Base-by-base conservation (phyloP, 1,139 yeast species). In the Suhomyces yuchorum region DNA sequence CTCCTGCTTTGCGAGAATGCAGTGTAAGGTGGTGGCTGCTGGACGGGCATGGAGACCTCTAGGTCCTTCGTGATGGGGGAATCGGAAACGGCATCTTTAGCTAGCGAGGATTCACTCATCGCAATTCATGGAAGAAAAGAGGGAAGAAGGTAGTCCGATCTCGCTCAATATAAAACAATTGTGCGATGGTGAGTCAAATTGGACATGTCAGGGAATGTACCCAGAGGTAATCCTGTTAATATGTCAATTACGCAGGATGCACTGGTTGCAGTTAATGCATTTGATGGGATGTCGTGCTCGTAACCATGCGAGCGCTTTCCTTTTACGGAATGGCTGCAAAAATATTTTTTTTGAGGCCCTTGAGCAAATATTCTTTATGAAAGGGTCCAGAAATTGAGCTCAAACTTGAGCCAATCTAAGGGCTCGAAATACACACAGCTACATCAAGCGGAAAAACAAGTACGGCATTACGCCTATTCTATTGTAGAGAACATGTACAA, bases 1-100 rank as follows among this genome's bases (percentile, higher is more conserved):
- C 52, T 58, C 50, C 73, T 61, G 5, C 32, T 37, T 2, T 28
- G 37, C 1, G 57, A 34, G 39, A 60, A 54, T 1, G 56, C 54
- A 1, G 60, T 49, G 14, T 51, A 49, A 7, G 51, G 47, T 8
- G 44, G 36, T 6, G 23, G 32, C 15, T 37, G 40, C 12, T 37
- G 40, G 1, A 24, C 40, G 2, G 40, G 40, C 8, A 37, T 4
- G 17, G n/a, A 4, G 14, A 24, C 23, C 15, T 37, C 40, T n/a
- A n/a, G 23, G 15, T 37, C 40, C 33, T 15, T 23, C 6, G 40
- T 8, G 5, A 8, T 18, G 23, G 20, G 33, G 8, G 19, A 23
- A 15, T 24, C 22, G 4, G 40, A 37, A 24, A 9, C 9, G 6
- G 4, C 33, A 19, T 37, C 40, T 19, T 37, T 37, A 18, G 26